Base-by-base conservation (phyloP, 352 stramenopile genomes). In the Phytophthora sansomeana region DNA sequence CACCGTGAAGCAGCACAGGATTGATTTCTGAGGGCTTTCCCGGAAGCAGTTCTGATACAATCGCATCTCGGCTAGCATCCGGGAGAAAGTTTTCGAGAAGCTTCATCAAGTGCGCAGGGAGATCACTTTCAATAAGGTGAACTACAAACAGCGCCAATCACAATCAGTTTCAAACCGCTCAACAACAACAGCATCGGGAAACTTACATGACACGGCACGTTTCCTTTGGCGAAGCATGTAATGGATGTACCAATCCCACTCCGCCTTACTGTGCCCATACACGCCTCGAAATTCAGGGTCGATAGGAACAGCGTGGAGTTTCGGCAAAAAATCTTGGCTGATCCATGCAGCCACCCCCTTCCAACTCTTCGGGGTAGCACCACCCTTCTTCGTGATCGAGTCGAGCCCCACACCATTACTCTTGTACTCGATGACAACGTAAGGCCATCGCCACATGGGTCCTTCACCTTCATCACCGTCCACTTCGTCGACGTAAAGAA, bases 371-470 rank as follows among this genome's bases (percentile, higher is more conserved):
- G 10, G 44, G 19, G 78, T 88, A 19, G 78, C 54, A 2, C 86
- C 86, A 42, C 83, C 81, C 42, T 77, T 81, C 36, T 78, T 78
- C 19, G 86, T 75, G 13, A 89, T 53, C 11, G 66, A 73, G 30
- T 86, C 66, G 13, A 96, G 77, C 1, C 85, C 84, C 35, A 88
- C 53, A 19, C 74, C 62, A 2, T 67, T 72, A 39, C 69, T 73
- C 39, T 87, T 81, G 70, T 81, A 93, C 60, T 92, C 83, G 11
- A 93, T 79, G 39, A 94, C 57, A 21, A 92, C 65, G 52, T 96
- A 96, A 7, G 88, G 88, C 88, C 88, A 96, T n/a, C 85, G 83
- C 88, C 88, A 96, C 44, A 93, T 72, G 24, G 70, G 54, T 0
- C 80, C 83, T 48, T 91, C 81, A n/a, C 75, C 75, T 39, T 92